Percentiles rank a stretch among this genome's conserved stretches.
phyloP scores from a whole-genome alignment of 208 protist species.

The Leishmania major region DNA sequence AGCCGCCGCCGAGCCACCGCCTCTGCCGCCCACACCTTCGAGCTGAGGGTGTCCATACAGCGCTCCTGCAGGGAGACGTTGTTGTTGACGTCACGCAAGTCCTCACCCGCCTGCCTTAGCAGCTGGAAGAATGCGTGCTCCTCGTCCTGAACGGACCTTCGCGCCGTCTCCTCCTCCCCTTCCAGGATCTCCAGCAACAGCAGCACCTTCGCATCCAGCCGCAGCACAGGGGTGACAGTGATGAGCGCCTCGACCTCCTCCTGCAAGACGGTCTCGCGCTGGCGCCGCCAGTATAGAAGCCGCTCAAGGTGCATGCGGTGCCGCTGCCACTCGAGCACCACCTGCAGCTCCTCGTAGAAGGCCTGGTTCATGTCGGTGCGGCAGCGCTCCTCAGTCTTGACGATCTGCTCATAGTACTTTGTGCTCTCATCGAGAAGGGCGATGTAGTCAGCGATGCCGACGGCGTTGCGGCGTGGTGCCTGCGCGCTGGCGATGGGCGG shows the following conservation, averaged over 20 bases:
- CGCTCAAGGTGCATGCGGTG: conserved; percentile 81
- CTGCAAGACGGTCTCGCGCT: conserved; percentile 39
- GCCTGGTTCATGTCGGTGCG: conserved; percentile 37
- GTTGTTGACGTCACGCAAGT: neutral
- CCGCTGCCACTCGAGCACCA: conserved; percentile 59
- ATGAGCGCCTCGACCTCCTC: conserved; percentile 38
- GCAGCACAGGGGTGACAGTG: conserved; percentile 11
- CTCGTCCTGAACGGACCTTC: conserved; percentile 18
- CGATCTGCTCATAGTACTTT: conserved; percentile 37
- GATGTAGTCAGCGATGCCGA: conserved; percentile 68
- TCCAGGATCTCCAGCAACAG: conserved; percentile 35
- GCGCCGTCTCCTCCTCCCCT: conserved; percentile 39
- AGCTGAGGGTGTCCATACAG: neutral
- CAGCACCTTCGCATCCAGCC: conserved; percentile 22
- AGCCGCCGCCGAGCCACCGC: conserved; percentile 10
- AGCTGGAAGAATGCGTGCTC: conserved; percentile 11
- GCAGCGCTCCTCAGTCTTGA: conserved; percentile 36
- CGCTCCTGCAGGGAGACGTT: neutral
- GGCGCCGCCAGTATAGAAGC: conserved; percentile 72
- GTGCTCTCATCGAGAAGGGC: conserved; percentile 61
- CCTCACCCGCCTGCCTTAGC: conserved; percentile 2
- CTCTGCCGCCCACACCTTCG: conserved; percentile 10
- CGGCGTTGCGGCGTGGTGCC: conserved; percentile 44
- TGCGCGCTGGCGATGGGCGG: conserved; percentile 25
- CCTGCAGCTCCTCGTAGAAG: conserved; percentile 43